Conservation (phyloP, 257 asterid genomes). For the Verbena officinalis region DNA sequence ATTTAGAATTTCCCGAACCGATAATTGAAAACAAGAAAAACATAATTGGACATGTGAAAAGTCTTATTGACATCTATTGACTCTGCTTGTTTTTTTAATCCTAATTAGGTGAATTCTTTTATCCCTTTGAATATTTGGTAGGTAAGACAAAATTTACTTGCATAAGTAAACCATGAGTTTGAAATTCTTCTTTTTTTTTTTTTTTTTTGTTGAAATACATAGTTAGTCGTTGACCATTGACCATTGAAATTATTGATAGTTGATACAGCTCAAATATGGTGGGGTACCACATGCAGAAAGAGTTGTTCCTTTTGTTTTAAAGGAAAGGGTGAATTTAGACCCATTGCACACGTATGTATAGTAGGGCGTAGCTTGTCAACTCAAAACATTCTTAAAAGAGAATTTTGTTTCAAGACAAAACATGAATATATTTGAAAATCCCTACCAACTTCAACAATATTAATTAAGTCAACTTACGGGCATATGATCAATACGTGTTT, state of each 20-base stretch:
- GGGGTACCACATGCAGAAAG: constrained; percentile 29
- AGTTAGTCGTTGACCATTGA: no score
- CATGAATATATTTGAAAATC: not conserved
- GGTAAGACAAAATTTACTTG: not conserved
- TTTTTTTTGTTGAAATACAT: no score
- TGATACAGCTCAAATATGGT: constrained; percentile 13
- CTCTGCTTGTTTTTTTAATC: not conserved
- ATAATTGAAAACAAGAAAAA: no score
- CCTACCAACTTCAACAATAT: not conserved
- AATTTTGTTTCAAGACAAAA: not conserved
- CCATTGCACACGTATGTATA: constrained; percentile 2
- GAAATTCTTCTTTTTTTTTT: not conserved
- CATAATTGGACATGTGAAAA: no score
- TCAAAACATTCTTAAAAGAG: constrained; percentile 29
- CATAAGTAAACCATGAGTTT: not conserved
- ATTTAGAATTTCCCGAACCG: no score
- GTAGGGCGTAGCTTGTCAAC: constrained; percentile 28
- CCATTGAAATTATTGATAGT: constrained; percentile 21
- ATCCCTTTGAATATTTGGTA: not conserved
- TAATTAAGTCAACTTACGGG: not conserved
- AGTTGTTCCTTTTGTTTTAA: constrained; percentile 4
- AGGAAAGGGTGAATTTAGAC: constrained; percentile 24
- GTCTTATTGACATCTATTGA: not conserved
- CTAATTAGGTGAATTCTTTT: constrained; percentile 2
- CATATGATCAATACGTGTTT: not conserved